Base-by-base conservation (phyloP, 2,329 filamentous ascomycete genomes). In the Fulvia fulva region DNA sequence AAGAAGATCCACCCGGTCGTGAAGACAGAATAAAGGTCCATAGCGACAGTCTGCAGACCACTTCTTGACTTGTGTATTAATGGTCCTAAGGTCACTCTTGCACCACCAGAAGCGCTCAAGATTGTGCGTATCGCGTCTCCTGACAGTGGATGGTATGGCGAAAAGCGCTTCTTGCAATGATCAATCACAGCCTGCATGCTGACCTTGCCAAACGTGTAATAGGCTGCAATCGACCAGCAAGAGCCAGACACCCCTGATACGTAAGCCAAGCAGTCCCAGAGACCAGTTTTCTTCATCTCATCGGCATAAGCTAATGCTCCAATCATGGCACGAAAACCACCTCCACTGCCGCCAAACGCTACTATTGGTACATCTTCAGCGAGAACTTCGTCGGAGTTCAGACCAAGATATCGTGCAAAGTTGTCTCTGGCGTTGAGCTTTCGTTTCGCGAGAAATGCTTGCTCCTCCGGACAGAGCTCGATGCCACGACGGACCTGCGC, bases 21-120 rank as follows among this genome's bases (percentile, higher is more conserved):
- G 58, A 71, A 71, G 7, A 70, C 67, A 1, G 68, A 62, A 46
- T 72, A 72, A 5, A 72, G 52, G 34, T 72, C 70, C 69, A 72
- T 72, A 4, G 68, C 65, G 2, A 71, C 70, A 8, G 65, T 70
- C 32, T 66, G 52, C 14, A 71, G 57, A 11, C 69, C 70, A 55
- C 68, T 70, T 46, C 64, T 65, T 34, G 61, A 64, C 53, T 71
- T 72, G 58, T 68, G 65, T 7, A 72, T 65, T 2, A 72, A 53
- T 16, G 69, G 70, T 1, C 70, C 69, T 3, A 72, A 61, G 14
- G 67, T 68, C 22, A 64, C 57, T 28, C 67, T 65, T 16, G 67
- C 65, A 21, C 68, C 68, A 16, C 65, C 65, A 11, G 67, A 64
- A 8, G 67, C 56, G 32, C 60, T 66, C 23, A 72, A 52, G 2